Base-by-base conservation (phyloP, 148 eudicot species). In the Chenopodium album region DNA sequence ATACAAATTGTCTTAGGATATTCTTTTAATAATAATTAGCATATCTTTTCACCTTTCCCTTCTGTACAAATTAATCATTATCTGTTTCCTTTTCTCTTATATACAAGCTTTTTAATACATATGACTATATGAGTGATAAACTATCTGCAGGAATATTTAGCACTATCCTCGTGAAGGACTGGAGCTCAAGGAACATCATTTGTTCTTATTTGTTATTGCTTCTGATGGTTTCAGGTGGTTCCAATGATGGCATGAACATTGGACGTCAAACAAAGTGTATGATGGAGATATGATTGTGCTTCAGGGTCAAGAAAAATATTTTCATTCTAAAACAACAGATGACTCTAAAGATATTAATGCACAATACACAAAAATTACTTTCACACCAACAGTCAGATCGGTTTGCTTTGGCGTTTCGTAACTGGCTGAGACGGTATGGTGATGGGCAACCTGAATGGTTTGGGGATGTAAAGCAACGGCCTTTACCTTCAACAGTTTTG, bases 361-460 rank as follows among this genome's bases (percentile, higher is more conserved):
- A 76, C 86, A 93, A 73, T 95, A 95, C 56, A 87, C 99, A 31
- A 90, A 89, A 73, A 74, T 95, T 71, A 95, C 99, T 26, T 95
- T 95, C 85, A 95, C 98, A n/a, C 99, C 99, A 73, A 93, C 99
- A 93, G 83, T 94, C 99, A 78, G 99, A 95, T 87, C 98, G 99
- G 28, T 91, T 95, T 28, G 99, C 93, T 77, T 81, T 95, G 80
- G 98, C 94, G 14, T 95, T 95, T 83, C 86, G 99, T 48, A 95
- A 91, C 78, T 95, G 99, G 99, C 91, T 95, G 63, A 92, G 97
- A 82, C 90, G 91, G 56, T 97, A 95, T 86, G 98, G 98, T 50
- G 90, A 88, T 70, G 92, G 97, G 80, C 91, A 95, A 85, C 99
- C 99, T 64, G 91, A 92, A 77, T 95, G 99, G 99, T 95, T 95